Evolutionary conservation across 306 rosid species (phyloP).

Genomic region (Castanea crenata): DNA sequence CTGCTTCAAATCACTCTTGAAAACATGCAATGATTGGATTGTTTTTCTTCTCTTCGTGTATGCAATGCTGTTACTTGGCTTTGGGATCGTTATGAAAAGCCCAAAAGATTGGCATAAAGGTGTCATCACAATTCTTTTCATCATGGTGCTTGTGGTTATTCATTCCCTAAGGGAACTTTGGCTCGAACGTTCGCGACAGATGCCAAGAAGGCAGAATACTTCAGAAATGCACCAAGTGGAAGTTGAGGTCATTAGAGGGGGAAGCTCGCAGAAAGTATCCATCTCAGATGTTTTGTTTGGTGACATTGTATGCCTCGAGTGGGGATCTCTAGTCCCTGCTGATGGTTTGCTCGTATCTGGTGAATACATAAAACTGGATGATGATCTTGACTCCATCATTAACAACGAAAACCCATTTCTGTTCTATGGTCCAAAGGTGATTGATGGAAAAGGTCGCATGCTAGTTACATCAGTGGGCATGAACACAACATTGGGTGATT

Average conservation of each 20-base stretch:
- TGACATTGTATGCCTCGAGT: neutral
- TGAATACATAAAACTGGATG: neutral
- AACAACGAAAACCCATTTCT: conserved; percentile 16
- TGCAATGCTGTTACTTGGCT: neutral
- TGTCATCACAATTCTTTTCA: neutral
- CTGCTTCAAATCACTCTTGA: neutral
- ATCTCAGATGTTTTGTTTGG: neutral
- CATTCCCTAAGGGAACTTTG: conserved; percentile 4
- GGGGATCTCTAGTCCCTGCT: conserved; percentile 12
- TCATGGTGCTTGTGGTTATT: neutral
- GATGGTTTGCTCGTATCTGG: conserved; percentile 24
- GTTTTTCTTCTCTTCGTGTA: conserved; percentile 7
- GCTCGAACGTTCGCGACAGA: neutral
- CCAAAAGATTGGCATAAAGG: conserved; percentile 10
- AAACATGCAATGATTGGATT: neutral
- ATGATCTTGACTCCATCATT: neutral
- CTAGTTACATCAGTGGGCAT: conserved; percentile 22
- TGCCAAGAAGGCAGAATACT: neutral
- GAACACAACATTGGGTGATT: neutral
- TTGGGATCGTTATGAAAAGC: conserved; percentile 11
- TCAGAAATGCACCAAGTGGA: neutral
- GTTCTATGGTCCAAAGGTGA: conserved; percentile 22
- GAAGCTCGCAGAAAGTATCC: neutral
- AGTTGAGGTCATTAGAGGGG: neutral
- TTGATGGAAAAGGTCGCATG: conserved; percentile 22